A percentile compares a stretch with the other conserved stretches of the same genome.
These are phyloP conservation scores for Tephrocybe sp. DNA, from an alignment of 768 basidiomycete genomes.

Conservation along the genomic window DNA sequence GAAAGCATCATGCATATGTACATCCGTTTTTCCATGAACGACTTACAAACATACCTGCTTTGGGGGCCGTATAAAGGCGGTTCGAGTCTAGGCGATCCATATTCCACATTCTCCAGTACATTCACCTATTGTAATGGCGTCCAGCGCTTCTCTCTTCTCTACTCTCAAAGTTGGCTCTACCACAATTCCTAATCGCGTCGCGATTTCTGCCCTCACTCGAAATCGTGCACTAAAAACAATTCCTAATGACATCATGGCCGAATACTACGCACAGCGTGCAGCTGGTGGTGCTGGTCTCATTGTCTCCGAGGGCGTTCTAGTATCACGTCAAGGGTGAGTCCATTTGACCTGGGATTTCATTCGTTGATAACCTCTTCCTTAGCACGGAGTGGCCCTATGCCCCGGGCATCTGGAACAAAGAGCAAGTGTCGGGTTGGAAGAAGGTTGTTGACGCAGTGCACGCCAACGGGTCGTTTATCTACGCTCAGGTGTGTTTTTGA, in stretches of 20 bases:
- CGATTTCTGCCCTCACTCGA: slow-evolving; percentile 37
- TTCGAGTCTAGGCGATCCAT: no score
- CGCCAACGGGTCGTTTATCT: slow-evolving; percentile 41
- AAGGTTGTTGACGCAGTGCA: slow-evolving; percentile 49
- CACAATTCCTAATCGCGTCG: slow-evolving; percentile 30
- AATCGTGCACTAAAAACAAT: slow-evolving; percentile 32
- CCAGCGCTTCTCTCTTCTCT: slow-evolving; percentile 21
- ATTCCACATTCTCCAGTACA: no score
- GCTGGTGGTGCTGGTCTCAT: slow-evolving; percentile 35
- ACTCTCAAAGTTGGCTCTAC: slow-evolving; percentile 32
- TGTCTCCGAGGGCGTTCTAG: slow-evolving; percentile 36
- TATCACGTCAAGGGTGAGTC: slow-evolving; percentile 41
- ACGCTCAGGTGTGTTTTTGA: slow-evolving; percentile 35
- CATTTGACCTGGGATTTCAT: not conserved
- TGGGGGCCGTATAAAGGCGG: no score
- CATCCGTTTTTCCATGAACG: no score
- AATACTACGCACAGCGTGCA: slow-evolving; percentile 40
- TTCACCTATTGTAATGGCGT: slow-evolving; percentile 6
- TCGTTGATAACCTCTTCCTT: not conserved
- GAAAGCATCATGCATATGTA: no score
- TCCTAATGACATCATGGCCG: slow-evolving; percentile 33
- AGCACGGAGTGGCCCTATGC: slow-evolving; percentile 45
- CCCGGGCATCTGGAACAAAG: slow-evolving; percentile 47
- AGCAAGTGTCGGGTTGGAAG: slow-evolving; percentile 46
- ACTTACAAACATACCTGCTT: no score